Base-by-base conservation (phyloP, 2,329 filamentous ascomycete genomes). In the Fusarium palustre region DNA sequence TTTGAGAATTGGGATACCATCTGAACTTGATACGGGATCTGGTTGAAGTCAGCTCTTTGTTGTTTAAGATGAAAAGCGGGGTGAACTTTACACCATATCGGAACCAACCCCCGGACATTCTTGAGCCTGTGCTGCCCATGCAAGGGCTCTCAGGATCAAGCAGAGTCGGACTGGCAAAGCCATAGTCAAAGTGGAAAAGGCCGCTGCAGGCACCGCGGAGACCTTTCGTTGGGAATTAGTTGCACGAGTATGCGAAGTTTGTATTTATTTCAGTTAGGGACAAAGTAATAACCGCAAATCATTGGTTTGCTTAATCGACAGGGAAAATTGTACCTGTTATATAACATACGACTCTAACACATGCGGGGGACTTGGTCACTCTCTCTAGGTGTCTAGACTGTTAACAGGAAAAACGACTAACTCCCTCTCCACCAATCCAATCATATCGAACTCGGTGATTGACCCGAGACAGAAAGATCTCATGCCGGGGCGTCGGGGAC, bases 1-100 rank as follows among this genome's bases (percentile, higher is more conserved):
- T 53, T 25, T 53, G 8, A 25, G 49, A 42, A 15, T 33, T 13
- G 11, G 49, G 5, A 18, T 25, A n/a, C 28, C 9, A 33, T 25
- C 25, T 53, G 38, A 53, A 53, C 38, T 53, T 53, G 38, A 53
- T 5, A 42, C 16, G 49, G 16, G 49, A 20, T 42, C 49, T 53
- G 38, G 5, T n/a, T 33, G 16, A 24, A 25, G 38, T 53, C 12
- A 53, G 49, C 11, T 42, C n/a, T 16, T 12, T 1, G 3, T 15
- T 16, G 20, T 7, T 2, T 5, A 5, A 49, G 30, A 49, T 4
- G 16, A 33, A n/a, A 33, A 16, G 10, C 11, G 11, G 25, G 3
- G 16, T 25, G 5, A 25, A 7, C 16, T 9, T 0, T 53, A 53
- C 49, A 53, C 16, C 25, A 25, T 42, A 25, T 53, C 49, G 7